phyloP scores from a whole-genome alignment of 2,329 filamentous ascomycete species.

The Leptoxyphium fumago region DNA sequence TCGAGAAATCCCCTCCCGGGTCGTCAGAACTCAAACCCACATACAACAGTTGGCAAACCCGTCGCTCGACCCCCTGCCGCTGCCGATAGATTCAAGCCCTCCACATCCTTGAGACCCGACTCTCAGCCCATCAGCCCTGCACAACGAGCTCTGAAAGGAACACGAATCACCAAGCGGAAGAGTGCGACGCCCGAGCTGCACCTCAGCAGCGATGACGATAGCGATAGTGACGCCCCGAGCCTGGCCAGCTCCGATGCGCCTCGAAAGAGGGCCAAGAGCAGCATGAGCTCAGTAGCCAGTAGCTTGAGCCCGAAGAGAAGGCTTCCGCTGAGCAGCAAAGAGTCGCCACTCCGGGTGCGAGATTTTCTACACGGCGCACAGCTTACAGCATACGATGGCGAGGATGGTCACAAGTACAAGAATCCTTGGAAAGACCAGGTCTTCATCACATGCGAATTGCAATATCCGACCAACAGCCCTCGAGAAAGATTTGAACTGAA shows the following conservation, averaged over 20 bases:
- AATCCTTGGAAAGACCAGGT: conserved; percentile 32
- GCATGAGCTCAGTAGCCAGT: conserved; percentile 18
- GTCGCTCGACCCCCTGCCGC: neutral
- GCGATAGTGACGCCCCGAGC: conserved; percentile 15
- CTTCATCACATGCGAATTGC: conserved; percentile 41
- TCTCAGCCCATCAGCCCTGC: neutral
- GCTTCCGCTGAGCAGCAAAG: conserved; percentile 1
- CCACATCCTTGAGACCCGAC: conserved; percentile 1
- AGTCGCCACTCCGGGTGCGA: conserved; percentile 8
- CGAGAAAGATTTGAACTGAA: conserved; percentile 53
- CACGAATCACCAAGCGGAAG: conserved; percentile 20
- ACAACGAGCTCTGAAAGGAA: conserved; percentile 1
- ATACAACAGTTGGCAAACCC: neutral
- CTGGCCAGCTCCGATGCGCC: conserved; percentile 19
- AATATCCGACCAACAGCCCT: conserved; percentile 58
- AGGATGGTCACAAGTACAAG: conserved; percentile 32
- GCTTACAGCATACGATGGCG: conserved; percentile 22
- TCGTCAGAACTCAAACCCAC: conserved; percentile 1
- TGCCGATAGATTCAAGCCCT: conserved; percentile 14
- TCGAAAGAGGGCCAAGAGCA: conserved; percentile 23
- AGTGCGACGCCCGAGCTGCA: conserved; percentile 19
- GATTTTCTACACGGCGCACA: conserved; percentile 27
- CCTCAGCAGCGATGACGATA: conserved; percentile 18
- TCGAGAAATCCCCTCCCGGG: neutral
- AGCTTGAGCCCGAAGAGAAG: conserved; percentile 3